A percentile compares a stretch with the other conserved stretches of the same genome.
These are phyloP conservation scores for Neophaeococcomyces mojaviensis DNA, from an alignment of 2,329 filamentous ascomycete genomes.

Conservation along the genomic window DNA sequence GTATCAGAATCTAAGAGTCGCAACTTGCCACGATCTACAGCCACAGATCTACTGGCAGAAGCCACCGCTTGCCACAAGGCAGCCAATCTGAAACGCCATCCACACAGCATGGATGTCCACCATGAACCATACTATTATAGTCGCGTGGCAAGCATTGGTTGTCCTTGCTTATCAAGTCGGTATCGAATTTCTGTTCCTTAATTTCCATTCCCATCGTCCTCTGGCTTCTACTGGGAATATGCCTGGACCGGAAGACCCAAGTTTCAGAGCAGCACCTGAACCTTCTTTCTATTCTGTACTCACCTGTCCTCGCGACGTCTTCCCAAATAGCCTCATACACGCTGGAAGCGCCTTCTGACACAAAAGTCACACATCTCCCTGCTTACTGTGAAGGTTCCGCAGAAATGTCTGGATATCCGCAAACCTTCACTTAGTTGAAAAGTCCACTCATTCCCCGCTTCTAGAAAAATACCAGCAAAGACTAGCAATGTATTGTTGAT, in stretches of 20 bases:
- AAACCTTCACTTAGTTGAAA: background rate
- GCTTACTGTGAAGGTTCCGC: background rate
- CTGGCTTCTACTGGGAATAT: conserved; percentile 5
- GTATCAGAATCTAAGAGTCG: no score
- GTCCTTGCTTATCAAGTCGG: background rate
- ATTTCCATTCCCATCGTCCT: conserved; percentile 17
- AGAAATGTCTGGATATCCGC: background rate
- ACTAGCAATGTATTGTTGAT: background rate
- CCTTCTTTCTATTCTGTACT: conserved; percentile 1
- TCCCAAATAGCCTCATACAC: conserved; percentile 3
- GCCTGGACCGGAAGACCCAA: background rate
- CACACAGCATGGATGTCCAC: conserved; percentile 12
- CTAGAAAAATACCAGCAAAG: background rate
- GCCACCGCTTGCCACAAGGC: conserved; percentile 2
- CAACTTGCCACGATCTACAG: background rate
- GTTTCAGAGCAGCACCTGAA: conserved; percentile 5
- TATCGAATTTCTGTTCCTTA: background rate
- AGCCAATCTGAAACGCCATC: conserved; percentile 16
- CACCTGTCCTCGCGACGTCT: conserved; percentile 11
- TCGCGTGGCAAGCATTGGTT: conserved; percentile 12
- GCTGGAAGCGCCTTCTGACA: conserved; percentile 6
- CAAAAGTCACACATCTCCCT: background rate
- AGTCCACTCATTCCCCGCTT: background rate
- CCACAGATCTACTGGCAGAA: conserved; percentile 1
- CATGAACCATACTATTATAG: conserved; percentile 8